Evolutionary conservation across 2,329 filamentous ascomycete species (phyloP).

Genomic region (Hypoxylon rubiginosum): DNA sequence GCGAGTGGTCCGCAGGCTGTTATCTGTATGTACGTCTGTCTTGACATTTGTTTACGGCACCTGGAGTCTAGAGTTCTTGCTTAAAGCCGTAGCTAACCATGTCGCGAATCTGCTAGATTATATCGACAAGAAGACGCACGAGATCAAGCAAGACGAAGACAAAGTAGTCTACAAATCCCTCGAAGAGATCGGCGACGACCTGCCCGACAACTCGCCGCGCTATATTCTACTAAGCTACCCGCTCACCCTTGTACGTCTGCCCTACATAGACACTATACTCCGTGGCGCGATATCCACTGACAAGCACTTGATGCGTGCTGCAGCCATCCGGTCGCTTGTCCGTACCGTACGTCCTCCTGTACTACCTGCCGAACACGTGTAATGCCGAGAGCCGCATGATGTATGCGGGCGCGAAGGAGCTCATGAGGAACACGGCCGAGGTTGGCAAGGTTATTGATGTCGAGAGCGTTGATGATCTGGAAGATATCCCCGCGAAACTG

Average conservation of each 20-base stretch:
- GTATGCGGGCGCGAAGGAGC: slow-evolving; percentile 94
- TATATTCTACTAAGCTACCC: slow-evolving; percentile 94
- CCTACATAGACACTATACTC: not conserved
- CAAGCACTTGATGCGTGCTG: slow-evolving; percentile 1
- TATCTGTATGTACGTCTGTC: slow-evolving; percentile 79
- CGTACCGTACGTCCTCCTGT: slow-evolving; percentile 93
- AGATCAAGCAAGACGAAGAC: slow-evolving; percentile 87
- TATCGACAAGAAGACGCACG: slow-evolving; percentile 90
- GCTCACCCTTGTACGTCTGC: slow-evolving; percentile 77
- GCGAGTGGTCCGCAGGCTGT: slow-evolving; percentile 89
- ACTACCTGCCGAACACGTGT: slow-evolving; percentile 93
- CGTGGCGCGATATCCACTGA: not conserved
- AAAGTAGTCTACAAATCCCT: slow-evolving; percentile 83
- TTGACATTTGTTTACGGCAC: not conserved
- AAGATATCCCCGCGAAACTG: slow-evolving; percentile 80
- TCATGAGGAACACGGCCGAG: slow-evolving; percentile 94
- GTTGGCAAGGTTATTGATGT: slow-evolving; percentile 91
- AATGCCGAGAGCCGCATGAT: slow-evolving; percentile 91
- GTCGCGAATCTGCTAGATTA: slow-evolving; percentile 69
- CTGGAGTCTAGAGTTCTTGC: not conserved
- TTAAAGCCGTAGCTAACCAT: slow-evolving; percentile 21
- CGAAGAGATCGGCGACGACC: slow-evolving; percentile 84
- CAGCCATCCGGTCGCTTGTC: slow-evolving; percentile 85
- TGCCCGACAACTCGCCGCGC: slow-evolving; percentile 91
- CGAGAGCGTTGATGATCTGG: slow-evolving; percentile 82